Base-by-base conservation (phyloP, 768 basidiomycete genomes). In the Cytidiella melzeri region DNA sequence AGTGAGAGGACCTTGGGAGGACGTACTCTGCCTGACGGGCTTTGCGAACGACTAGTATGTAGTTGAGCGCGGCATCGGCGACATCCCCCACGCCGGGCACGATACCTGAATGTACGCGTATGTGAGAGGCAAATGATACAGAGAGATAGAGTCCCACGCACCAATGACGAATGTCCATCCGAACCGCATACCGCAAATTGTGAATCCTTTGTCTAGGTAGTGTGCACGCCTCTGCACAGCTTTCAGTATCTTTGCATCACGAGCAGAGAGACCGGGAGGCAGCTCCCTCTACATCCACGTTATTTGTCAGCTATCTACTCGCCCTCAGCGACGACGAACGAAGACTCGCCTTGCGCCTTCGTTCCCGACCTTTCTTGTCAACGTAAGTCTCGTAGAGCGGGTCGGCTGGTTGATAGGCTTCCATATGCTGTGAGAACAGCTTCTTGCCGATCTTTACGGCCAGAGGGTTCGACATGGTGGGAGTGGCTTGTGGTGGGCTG, bases 121-220 rank as follows among this genome's bases (percentile, higher is more conserved):
- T 18, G 21, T 37, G 2, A 46, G 40, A 9, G 12, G 2, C 19
- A 10, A 30, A 23, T 13, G 18, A 18, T 45, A 36, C 4, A 15
- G 11, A 19, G 3, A 39, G 10, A 7, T 34, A 18, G 18, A 3
- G 10, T 12, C 24, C 3, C 10, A 55, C 71, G 38, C 45, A 75
- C 74, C 62, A 49, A 92, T 85, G 59, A 89, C 64, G 67, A 91
- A 87, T 1, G 89, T 80, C 84, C 85, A 93, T 0, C 93, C 93
- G 52, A 95, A 92, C 11, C 81, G 79, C 46, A 94, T 61, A 9
- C 93, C 91, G 52, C 83, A 86, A 1, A 95, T 25, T 38, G 62
- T 72, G 72, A 96, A 89, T 2, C 88, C 83, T 65, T 90, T 92
- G 69, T 96, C 93, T 47, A 96, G 83, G 62, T 84, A 80, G 57